Conservation (phyloP, 2,329 filamentous ascomycete species). For the Dactylellina leptospora region DNA sequence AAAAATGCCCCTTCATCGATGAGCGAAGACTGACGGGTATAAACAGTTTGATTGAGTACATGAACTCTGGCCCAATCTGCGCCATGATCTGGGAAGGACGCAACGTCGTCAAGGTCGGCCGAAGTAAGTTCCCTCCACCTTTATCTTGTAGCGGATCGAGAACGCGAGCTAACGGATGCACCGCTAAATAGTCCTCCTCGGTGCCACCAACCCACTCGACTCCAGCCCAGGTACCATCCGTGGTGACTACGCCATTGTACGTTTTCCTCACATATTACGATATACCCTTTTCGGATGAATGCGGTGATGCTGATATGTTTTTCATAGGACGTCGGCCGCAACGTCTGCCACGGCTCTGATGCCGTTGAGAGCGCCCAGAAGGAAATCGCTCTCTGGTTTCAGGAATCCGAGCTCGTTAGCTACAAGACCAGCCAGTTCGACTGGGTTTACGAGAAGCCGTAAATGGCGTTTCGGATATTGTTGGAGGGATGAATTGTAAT, state of each 20-base stretch:
- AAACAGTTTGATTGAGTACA: slow-evolving; percentile 66
- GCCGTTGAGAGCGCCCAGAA: slow-evolving; percentile 98
- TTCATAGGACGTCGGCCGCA: slow-evolving; percentile 79
- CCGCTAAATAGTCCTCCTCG: slow-evolving; percentile 75
- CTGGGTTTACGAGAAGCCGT: slow-evolving; percentile 93
- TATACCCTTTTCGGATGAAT: slow-evolving; percentile 12
- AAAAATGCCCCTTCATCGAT: neutral
- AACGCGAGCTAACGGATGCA: no score
- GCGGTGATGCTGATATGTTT: neutral
- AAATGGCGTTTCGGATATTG: slow-evolving; percentile 56
- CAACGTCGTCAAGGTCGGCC: slow-evolving; percentile 98
- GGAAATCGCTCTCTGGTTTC: slow-evolving; percentile 99
- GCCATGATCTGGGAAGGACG: slow-evolving; percentile 99
- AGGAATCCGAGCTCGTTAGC: slow-evolving; percentile 76
- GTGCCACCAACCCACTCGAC: slow-evolving; percentile 97
- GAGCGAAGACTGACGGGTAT: slow-evolving; percentile 17
- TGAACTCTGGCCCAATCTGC: slow-evolving; percentile 94
- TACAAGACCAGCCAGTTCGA: slow-evolving; percentile 86
- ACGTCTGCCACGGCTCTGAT: slow-evolving; percentile 99
- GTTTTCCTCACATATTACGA: slow-evolving; percentile 49
- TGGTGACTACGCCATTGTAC: slow-evolving; percentile 83
- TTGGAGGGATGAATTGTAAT: slow-evolving; percentile 47
- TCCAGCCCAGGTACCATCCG: slow-evolving; percentile 98
- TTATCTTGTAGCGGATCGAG: no score
- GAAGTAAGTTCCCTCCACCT: slow-evolving; percentile 68